Evolutionary conservation across 768 basidiomycete genomes (phyloP), one percentile per base, ranked within the genome.

Genomic region (Aureoboletus auriporus): DNA sequence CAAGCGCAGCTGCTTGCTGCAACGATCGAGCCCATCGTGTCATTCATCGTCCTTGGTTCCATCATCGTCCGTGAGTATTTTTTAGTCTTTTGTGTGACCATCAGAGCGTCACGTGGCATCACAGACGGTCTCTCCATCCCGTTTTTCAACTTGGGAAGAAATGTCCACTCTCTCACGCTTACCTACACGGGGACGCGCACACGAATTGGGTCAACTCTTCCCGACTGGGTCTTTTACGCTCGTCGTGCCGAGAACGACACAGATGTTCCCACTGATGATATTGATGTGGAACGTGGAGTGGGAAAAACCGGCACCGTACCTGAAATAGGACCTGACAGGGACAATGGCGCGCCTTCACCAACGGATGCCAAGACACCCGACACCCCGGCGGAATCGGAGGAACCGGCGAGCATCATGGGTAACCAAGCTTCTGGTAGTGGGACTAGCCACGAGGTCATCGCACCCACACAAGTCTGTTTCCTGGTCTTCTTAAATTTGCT

Each of bases 11-110:
- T 84, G 13, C 75, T 97, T n/a, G 79, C 84, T 0, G 76, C 79
- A 5, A 75, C 71, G 7, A 73, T 96, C 11, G 82, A 91, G 56
- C 89, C 92, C 1, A 84, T 97, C 41, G 89, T 93, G 0, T 75
- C 88, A 7, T 97, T 96, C 63, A 69, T 95, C 39, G 92, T 97
- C 3, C 73, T 97, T 2, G 76, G 81, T 5, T 96, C 93, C 3
- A 92, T 96, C 58, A 69, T 95, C 56, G 77, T 83, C 45, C 90
- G 89, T 89, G 65, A 58, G 84, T 64, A 50, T 12, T 44, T n/a
- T 40, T 13, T 12, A 13, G 41, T 17, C 17, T 26, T 45, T 34
- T 13, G 11, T 41, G 2, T 33, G 17, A 11, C 11, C 6, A 9
- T 36, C 6, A 5, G 31, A 23, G 8, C 33, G 14, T 51, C 37